Conservation (phyloP, 805 yeast species). For the Yamadazyma nakazawae region DNA sequence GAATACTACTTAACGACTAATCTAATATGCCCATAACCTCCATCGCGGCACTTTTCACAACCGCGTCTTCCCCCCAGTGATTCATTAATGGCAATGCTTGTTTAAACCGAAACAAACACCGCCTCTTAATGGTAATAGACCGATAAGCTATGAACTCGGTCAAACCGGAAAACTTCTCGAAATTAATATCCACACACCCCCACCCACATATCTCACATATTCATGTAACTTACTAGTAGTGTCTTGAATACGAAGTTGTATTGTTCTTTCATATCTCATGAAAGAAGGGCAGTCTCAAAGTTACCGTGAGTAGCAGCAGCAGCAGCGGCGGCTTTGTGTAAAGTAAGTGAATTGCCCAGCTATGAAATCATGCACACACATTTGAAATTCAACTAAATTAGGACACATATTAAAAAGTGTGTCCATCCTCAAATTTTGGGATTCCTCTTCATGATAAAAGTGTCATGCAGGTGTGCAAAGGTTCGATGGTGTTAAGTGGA, state of each 20-base stretch:
- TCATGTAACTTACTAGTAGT: neutral
- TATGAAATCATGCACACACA: no score
- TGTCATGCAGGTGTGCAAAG: no score
- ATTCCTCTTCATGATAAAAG: no score
- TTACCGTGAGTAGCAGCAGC: neutral
- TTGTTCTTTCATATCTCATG: neutral
- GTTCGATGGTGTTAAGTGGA: no score
- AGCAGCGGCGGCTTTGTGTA: neutral
- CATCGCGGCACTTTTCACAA: neutral
- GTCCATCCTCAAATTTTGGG: no score
- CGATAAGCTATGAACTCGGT: neutral
- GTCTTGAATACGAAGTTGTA: neutral
- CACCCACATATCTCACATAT: neutral
- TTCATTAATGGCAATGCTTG: neutral
- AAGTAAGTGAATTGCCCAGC: no score
- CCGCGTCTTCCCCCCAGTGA: neutral
- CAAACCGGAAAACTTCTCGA: neutral
- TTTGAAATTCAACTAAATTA: no score
- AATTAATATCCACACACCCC: neutral
- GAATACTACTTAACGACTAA: neutral
- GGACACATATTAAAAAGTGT: no score
- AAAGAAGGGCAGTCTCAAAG: neutral
- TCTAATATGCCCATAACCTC: neutral
- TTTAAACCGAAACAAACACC: neutral
- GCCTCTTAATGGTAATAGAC: neutral